Conservation (phyloP, 768 basidiomycete species). For the Cubamyces lactineus region DNA sequence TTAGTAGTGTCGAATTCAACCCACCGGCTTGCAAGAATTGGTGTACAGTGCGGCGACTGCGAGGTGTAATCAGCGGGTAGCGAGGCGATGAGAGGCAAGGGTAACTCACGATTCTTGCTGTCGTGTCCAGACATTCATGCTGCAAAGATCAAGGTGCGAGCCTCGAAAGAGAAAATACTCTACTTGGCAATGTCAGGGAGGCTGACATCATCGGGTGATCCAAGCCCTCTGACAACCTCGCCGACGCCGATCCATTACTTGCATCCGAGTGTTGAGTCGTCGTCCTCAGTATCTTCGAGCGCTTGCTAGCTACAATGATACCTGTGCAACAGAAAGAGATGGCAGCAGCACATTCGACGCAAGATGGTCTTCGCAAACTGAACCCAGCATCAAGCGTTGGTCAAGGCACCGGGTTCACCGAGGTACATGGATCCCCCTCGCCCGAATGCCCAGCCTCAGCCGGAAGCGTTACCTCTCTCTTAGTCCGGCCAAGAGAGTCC, state of each 20-base stretch:
- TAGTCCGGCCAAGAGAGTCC: conserved; percentile 3
- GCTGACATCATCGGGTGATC: conserved; percentile 7
- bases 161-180: background rate
- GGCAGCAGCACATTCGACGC: background rate
- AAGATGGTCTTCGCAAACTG: background rate
- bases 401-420: conserved; percentile 1
- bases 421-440: conserved; percentile 5
- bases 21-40: too few species aligned
- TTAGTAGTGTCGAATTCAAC: too few species aligned
- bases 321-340: background rate
- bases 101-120: too few species aligned
- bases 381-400: conserved; percentile 1
- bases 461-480: conserved; percentile 5
- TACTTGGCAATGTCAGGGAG: conserved; percentile 3
- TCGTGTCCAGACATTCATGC: too few species aligned
- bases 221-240: conserved; percentile 8
- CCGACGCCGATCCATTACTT: background rate
- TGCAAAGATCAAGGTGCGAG: background rate
- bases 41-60: too few species aligned
- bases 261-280: too few species aligned
- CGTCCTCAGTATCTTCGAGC: background rate
- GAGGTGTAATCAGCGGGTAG: too few species aligned
- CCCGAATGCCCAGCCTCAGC: background rate
- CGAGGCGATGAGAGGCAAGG: too few species aligned
- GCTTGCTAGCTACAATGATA: background rate